Base-by-base conservation (phyloP, 2,329 filamentous ascomycete species). In the Madurella fahalii region DNA sequence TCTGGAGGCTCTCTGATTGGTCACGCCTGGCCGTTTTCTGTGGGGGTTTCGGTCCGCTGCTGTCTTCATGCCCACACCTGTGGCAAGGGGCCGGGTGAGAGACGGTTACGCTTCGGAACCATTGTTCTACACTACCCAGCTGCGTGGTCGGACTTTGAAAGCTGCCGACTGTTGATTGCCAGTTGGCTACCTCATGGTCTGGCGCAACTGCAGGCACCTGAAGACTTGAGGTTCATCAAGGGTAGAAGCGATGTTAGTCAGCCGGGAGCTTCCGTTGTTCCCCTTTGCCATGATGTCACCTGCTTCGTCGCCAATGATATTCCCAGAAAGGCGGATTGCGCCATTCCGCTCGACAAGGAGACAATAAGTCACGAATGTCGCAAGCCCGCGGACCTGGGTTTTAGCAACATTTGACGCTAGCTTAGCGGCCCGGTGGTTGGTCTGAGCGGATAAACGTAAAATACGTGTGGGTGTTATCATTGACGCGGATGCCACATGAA, bases 1-100 rank as follows among this genome's bases (percentile, higher is more conserved):
- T 65, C 62, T 58, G 47, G 58, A 30, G 30, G 39, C 34, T 4
- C 31, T 63, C 5, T 57, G 48, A 65, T 65, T 65, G 63, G 63
- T 31, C 59, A 55, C 57, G 55, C 9, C 7, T 9, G 50, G 18
- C 30, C 1, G 30, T 40, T 56, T 56, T 54, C 52, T 60, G 59
- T 61, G 59, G 59, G 59, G 59, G 53, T 60, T 39, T 48, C 25
- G 40, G 50, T 44, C 42, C 49, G 47, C 40, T 37, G 44, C 18
- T 46, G 25, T 40, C 48, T 41, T 55, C 20, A 11, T 47, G 34
- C 48, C 47, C 44, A 40, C 34, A 30, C 52, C 34, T 56, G 53
- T 54, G 53, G 56, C 56, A 54, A 60, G 42, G 32, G 45, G 16
- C 47, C 37, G 37, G 39, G 39, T 37, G 12, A 42, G 16, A 12